Conservation (phyloP, 2,329 filamentous ascomycete species). For the Escovopsis sp. region DNA sequence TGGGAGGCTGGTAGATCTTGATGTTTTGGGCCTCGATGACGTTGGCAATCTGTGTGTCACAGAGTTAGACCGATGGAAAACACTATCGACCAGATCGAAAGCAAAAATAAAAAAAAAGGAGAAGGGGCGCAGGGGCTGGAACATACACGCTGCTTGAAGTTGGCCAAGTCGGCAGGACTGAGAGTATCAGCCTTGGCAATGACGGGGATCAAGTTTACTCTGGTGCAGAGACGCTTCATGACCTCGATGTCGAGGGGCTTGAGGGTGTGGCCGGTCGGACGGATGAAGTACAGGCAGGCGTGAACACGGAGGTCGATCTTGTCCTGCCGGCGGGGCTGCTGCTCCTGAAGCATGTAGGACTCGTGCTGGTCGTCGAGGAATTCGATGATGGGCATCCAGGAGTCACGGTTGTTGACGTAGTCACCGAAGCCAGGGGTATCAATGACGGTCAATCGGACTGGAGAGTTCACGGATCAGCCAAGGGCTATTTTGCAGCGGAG, state of each 20-base stretch:
- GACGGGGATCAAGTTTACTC: slow-evolving; percentile 96
- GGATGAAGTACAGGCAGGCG: slow-evolving; percentile 97
- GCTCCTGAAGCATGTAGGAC: slow-evolving; percentile 99
- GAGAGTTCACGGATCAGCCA: slow-evolving; percentile 9
- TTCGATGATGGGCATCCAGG: slow-evolving; percentile 99
- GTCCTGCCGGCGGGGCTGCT: slow-evolving; percentile 92
- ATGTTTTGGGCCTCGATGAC: slow-evolving; percentile 98
- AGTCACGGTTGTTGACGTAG: slow-evolving; percentile 99
- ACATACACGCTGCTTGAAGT: slow-evolving; percentile 88
- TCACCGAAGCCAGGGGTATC: slow-evolving; percentile 98
- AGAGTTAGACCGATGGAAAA: slow-evolving; percentile 12
- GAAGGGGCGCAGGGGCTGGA: not conserved
- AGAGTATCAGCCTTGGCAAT: slow-evolving; percentile 98
- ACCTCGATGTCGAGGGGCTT: slow-evolving; percentile 99
- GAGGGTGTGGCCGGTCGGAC: slow-evolving; percentile 92
- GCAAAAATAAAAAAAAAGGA: not conserved
- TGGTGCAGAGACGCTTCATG: slow-evolving; percentile 97
- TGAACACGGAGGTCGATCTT: slow-evolving; percentile 99
- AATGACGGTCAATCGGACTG: slow-evolving; percentile 96
- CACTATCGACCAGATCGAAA: not conserved
- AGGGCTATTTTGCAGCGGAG: not conserved
- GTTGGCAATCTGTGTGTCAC: slow-evolving; percentile 55
- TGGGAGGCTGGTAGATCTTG: slow-evolving; percentile 96
- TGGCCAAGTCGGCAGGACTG: slow-evolving; percentile 77
- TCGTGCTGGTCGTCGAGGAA: slow-evolving; percentile 99